Base-by-base conservation (phyloP, 2,329 filamentous ascomycete species). In the Pestalotiopsis sp. region DNA sequence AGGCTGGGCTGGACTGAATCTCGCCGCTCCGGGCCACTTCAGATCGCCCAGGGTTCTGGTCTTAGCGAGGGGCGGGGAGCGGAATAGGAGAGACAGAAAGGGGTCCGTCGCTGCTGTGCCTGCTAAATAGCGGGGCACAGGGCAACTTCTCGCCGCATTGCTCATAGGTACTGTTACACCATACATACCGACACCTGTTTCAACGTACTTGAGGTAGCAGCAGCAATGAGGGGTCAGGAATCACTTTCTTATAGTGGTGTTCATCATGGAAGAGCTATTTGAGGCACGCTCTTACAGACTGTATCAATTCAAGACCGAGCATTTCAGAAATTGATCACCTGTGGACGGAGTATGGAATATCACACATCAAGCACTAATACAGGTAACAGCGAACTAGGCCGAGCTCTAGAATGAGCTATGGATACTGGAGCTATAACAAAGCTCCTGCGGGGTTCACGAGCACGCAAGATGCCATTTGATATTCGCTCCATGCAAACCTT, bases 41-140 rank as follows among this genome's bases (percentile, higher is more conserved):
- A 31, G 69, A 41, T 56, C 57, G 41, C 52, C 57, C 23, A 38
- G 66, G 66, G 25, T 36, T 36, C 38, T 5, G 31, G 14, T 45
- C 20, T 67, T 36, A 62, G 66, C 66, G 66, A 67, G 59, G 66
- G 65, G 65, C 23, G 64, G 25, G 57, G 57, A 23, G 25, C 57
- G 57, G 57, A 27, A 52, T 36, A 59, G 23, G 57, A 36, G 57
- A 13, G 13, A 36, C 59, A 41, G 20, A 49, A 64, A 66, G 64
- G 64, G 64, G 62, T 65, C 27, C n/a, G 45, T 52, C 45, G 31
- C 31, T 36, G 31, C 45, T 52, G 12, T 45, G 41, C 41, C 61
- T 65, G n/a, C 31, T 39, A 63, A 31, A 63, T 63, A 3, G 38
- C 23, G 61, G 61, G 36, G 39, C 9, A 27, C 9, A 63, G 38